A percentile compares a stretch with the other conserved stretches of the same genome.
phyloP scores from a whole-genome alignment of 192 early-diverging fungal species.

The Nowakowskiella sp. region DNA sequence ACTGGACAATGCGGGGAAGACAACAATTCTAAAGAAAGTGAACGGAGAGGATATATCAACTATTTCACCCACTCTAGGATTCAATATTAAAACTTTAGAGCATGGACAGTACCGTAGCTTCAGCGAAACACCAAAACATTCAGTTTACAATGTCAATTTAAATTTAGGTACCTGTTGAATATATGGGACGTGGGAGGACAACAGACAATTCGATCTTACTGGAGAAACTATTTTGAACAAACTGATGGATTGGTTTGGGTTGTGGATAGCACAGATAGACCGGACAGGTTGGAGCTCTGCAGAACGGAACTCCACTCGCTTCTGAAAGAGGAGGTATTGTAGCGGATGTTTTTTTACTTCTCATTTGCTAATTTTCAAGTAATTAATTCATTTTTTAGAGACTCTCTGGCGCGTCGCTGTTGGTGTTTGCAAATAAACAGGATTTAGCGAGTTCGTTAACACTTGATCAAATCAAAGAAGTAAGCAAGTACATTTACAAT shows the following conservation, averaged over 20 bases:
- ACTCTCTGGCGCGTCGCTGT: constrained; percentile 82
- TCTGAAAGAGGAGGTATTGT: constrained; percentile 76
- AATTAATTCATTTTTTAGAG: constrained; percentile 31
- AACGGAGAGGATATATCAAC: constrained; percentile 86
- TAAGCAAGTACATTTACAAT: constrained; percentile 20
- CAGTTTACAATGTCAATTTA: neutral
- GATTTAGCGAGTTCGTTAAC: constrained; percentile 79
- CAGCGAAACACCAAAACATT: neutral
- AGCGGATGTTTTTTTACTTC: neutral
- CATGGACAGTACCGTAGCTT: constrained; percentile 54
- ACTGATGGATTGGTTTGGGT: constrained; percentile 98
- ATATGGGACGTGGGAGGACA: constrained; percentile 98
- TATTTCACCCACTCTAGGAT: constrained; percentile 93
- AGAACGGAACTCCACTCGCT: constrained; percentile 64
- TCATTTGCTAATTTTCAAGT: neutral
- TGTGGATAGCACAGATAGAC: constrained; percentile 85
- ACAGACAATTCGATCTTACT: constrained; percentile 92
- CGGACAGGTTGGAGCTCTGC: constrained; percentile 72
- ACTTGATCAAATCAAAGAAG: constrained; percentile 61
- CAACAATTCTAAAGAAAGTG: constrained; percentile 91
- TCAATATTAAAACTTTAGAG: constrained; percentile 93
- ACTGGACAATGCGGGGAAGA: constrained; percentile 98
- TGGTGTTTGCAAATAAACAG: constrained; percentile 98
- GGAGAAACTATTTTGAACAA: constrained; percentile 99
- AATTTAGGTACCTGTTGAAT: constrained; percentile 68